A percentile compares a stretch with the other conserved stretches of the same genome.
These are phyloP conservation scores for Lyophyllum semitale DNA, from an alignment of 768 basidiomycete genomes.

Conservation along the genomic window DNA sequence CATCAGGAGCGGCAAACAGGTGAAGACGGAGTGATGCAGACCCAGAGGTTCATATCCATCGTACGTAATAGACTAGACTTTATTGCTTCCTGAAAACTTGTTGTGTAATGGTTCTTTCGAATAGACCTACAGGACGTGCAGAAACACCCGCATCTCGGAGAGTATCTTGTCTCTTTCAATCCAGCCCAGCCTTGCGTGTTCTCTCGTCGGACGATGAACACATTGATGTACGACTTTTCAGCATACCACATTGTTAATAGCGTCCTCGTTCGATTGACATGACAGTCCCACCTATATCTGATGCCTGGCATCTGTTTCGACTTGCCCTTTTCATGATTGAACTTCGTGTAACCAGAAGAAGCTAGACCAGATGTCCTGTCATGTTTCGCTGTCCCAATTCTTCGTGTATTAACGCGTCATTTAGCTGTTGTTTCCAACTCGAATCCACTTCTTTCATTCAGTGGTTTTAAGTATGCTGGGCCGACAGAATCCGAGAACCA, in stretches of 20 bases:
- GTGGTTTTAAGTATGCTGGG: too few relatives aligned
- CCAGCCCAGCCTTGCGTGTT: neutral
- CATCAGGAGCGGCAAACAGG: slow-evolving; percentile 15
- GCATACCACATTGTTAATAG: neutral
- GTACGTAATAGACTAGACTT: slow-evolving; percentile 16
- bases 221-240: neutral
- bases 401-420: too few relatives aligned
- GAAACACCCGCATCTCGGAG: neutral
- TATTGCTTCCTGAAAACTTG: neutral
- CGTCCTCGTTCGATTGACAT: neutral
- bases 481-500: too few relatives aligned
- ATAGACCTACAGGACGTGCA: neutral
- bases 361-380: too few relatives aligned
- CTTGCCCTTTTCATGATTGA: too few relatives aligned
- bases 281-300: neutral
- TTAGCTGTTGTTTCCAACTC: too few relatives aligned
- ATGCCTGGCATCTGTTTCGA: neutral
- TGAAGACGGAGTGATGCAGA: slow-evolving; percentile 16
- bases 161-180: neutral
- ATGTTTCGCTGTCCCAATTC: too few relatives aligned
- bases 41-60: slow-evolving; percentile 4
- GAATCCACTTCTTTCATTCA: too few relatives aligned
- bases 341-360: too few relatives aligned
- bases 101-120: neutral
- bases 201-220: too few relatives aligned